phyloP scores from a whole-genome alignment of 2,329 filamentous ascomycete genomes.

The Botrytis tulipae region DNA sequence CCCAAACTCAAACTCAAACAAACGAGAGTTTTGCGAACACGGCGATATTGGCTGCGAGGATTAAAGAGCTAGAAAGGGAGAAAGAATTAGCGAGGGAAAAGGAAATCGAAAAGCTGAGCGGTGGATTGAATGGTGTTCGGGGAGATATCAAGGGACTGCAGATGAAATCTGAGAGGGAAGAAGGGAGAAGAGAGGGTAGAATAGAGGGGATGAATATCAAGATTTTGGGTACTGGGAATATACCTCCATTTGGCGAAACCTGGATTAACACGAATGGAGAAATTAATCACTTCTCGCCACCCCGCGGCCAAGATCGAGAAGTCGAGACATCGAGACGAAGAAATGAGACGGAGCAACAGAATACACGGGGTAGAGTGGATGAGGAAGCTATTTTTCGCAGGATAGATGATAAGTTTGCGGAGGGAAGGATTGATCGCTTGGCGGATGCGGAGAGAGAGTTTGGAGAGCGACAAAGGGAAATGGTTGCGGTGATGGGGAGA shows the following conservation, averaged over 20 bases:
- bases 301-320: background rate
- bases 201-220: background rate
- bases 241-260: background rate
- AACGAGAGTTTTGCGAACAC: background rate
- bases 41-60: background rate
- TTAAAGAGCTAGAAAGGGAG: slow-evolving; percentile 3
- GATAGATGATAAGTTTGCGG: background rate
- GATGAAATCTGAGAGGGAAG: slow-evolving; percentile 3
- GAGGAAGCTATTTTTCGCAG: background rate
- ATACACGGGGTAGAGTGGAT: background rate
- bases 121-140: slow-evolving; percentile 2
- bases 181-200: background rate
- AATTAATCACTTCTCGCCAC: background rate
- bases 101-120: background rate
- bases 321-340: background rate
- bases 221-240: too few relatives aligned
- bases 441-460: background rate
- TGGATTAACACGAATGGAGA: background rate
- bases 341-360: background rate
- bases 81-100: background rate
- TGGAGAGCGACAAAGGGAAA: background rate
- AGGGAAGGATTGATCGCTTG: background rate
- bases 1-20: background rate
- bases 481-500: background rate
- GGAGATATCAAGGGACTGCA: background rate